A percentile compares a stretch with the other conserved stretches of the same genome.
Conservation (phyloP, 768 basidiomycete species). For the Tubosaeta sp. region DNA sequence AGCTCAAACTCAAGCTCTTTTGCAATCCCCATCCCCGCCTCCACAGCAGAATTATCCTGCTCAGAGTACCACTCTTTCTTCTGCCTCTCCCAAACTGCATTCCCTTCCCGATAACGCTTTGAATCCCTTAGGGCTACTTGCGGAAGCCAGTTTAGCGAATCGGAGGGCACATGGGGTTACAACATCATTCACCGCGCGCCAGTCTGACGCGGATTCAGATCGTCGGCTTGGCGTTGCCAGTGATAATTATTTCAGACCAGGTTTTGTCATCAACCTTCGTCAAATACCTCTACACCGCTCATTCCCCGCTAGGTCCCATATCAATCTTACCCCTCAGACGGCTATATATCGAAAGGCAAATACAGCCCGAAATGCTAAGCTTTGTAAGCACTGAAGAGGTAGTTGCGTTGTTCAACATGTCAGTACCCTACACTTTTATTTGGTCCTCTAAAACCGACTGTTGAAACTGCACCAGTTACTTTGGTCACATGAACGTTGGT, state of each 20-base stretch:
- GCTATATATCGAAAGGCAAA: constrained; percentile 80
- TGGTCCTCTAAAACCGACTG: constrained; percentile 2
- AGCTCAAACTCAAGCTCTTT: constrained; percentile 50
- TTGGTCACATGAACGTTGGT: constrained; percentile 70
- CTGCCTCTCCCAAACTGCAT: constrained; percentile 81
- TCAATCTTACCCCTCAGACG: constrained; percentile 80
- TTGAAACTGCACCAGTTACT: constrained; percentile 47
- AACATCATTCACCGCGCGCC: constrained; percentile 38
- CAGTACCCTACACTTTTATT: constrained; percentile 28
- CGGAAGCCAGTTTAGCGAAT: constrained; percentile 82
- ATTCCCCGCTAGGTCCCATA: constrained; percentile 63
- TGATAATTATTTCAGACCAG: constrained; percentile 89
- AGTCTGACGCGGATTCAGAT: constrained; percentile 34
- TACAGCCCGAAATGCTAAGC: constrained; percentile 91
- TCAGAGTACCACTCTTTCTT: constrained; percentile 17
- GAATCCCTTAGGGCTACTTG: constrained; percentile 89
- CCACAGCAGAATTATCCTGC: constrained; percentile 36
- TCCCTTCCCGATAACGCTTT: constrained; percentile 88
- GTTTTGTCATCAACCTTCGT: constrained; percentile 35
- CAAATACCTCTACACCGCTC: background rate
- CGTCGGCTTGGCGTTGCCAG: constrained; percentile 75
- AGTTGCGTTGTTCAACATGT: constrained; percentile 88
- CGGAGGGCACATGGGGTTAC: constrained; percentile 53
- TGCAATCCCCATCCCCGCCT: constrained; percentile 50
- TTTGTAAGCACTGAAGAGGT: constrained; percentile 89